phyloP scores from a whole-genome alignment of 106 monocot genomes.

The Triglochin maritima region DNA sequence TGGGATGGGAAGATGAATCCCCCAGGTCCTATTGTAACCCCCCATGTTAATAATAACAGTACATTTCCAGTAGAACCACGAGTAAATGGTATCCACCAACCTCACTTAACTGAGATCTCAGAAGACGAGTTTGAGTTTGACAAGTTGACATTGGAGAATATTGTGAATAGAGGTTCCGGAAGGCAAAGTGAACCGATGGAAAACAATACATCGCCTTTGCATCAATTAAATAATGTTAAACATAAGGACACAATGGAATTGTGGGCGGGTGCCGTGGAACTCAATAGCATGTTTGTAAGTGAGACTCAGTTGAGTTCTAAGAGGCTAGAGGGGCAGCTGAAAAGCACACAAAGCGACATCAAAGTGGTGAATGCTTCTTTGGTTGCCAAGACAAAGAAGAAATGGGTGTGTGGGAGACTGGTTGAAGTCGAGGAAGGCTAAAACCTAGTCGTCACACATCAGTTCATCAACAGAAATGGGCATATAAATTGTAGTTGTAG shows the following conservation, averaged over 20 bases:
- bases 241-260: neutral
- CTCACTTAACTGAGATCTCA: slow-evolving; percentile 4
- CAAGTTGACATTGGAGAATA: slow-evolving; percentile 6
- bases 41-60: neutral
- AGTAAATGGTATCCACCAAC: slow-evolving; percentile 38
- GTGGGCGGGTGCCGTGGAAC: neutral
- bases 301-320: neutral
- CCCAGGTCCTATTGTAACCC: neutral
- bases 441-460: neutral
- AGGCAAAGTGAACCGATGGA: neutral
- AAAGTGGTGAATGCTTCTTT: neutral
- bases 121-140: slow-evolving; percentile 4
- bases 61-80: slow-evolving; percentile 4
- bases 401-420: slow-evolving; percentile 45
- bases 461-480: too few species aligned
- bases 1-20: slow-evolving; percentile 1
- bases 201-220: neutral
- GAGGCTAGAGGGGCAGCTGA: slow-evolving; percentile 2
- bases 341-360: too few species aligned
- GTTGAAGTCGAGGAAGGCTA: slow-evolving; percentile 46
- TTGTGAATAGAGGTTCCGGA: slow-evolving; percentile 3
- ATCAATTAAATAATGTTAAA: neutral
- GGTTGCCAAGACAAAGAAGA: slow-evolving; percentile 17
- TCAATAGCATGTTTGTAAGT: neutral
- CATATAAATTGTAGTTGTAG: too few species aligned